Base-by-base conservation (phyloP, 345 rosid genomes). In the Mercurialis annua region DNA sequence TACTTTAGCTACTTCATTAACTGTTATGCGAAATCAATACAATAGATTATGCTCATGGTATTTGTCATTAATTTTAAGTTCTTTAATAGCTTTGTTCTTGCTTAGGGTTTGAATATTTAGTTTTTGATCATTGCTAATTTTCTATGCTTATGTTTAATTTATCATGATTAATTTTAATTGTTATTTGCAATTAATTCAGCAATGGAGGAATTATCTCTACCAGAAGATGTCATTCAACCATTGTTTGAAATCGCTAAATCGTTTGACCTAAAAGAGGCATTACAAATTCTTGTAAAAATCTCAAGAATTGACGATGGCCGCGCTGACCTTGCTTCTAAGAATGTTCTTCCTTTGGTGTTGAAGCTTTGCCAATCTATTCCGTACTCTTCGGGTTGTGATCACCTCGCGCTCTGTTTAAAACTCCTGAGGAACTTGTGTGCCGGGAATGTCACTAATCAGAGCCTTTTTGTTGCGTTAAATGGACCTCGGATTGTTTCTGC, bases 401-500 rank as follows among this genome's bases (percentile, higher is more conserved):
- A 66, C 36, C 81, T 87, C 10, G 10, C 50, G 1, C 82, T 78
- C 44, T 73, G 83, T 30, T 58, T 87, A 7, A 93, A 85, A 66
- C 79, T 93, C 73, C 82, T 85, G 26, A 82, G 98, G 18, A 93
- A 90, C 68, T 82, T 89, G 8, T 89, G 88, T 66, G 97, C 96
- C 4, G 94, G 96, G 12, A 94, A 87, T 38, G 27, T 64, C 55
- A 48, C 47, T 24, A 85, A 87, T 77, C 94, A 88, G 77, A 62
- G 77, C 59, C 68, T 76, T 17, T 93, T 90, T 76, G 44, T 89
- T 21, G 77, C 72, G 10, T 50, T 36, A 14, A 47, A 73, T 44
- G 97, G 96, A n/a, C 77, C 79, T n/a, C 67, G 36, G 27, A 42
- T 71, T 59, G 40, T 89, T 31, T 80, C 66, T 0, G 42, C 64